Evolutionary conservation across 2,329 filamentous ascomycete genomes (phyloP), one percentile per base, ranked within the genome.

Genomic region (Colletotrichum sp.): DNA sequence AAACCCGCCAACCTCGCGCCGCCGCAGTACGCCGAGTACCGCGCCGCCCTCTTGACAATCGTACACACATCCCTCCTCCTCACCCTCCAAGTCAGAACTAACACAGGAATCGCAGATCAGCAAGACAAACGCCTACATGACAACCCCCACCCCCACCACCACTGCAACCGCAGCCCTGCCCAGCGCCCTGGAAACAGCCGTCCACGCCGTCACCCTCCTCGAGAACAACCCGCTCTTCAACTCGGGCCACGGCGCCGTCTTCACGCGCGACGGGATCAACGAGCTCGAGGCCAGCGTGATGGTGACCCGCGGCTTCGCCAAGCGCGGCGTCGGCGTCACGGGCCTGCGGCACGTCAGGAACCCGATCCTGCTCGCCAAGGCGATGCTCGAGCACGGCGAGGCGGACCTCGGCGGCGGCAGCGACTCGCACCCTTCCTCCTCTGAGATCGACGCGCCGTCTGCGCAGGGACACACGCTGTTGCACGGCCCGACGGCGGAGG

Each of bases 271-370:
- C 78, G 96, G 96, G 21, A 90, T 93, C 77, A 96, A 96, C 83
- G 95, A 98, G 86, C 92, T 98, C 77, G 96, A 98, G 85, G 95
- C 95, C 2, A 95, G 92, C 10, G 91, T 98, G 68, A 98, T 98
- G 95, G 94, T 98, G 0, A 94, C 93, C 3, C 89, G 89, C 32
- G 94, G 93, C 0, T 88, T 88, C 72, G 90, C 92, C 55, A 98
- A 98, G 87, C 91, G 95, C 44, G 95, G 93, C 18, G 94, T 95
- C 0, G 95, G 95, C 5, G 92, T 95, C 8, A 95, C 95, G 86
- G 91, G 95, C 5, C 83, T 98, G 16, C 90, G 89, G 8, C 91
- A 89, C 57, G 94, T 97, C n/a, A 93, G 93, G 79, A 96, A 98
- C 81, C 96, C 96, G 0, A 93, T 98, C 76, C 86, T 91, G 66